Conservation (phyloP, 495 filamentous ascomycete genomes). For the Penicillium angulare region DNA sequence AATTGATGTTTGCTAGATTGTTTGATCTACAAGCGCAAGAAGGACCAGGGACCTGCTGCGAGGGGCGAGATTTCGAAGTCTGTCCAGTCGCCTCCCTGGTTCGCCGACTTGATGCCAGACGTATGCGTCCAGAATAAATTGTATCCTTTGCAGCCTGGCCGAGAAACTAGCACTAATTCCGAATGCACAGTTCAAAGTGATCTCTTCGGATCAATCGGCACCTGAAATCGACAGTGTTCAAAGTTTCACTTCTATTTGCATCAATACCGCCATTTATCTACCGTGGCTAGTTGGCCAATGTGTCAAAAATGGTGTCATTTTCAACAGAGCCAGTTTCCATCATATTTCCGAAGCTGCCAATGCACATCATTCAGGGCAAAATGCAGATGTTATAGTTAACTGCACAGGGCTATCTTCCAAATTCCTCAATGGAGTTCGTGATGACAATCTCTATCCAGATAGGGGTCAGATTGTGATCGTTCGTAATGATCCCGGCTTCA, state of each 20-base stretch:
- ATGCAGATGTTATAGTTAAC: conserved; percentile 74
- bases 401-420: conserved; percentile 74
- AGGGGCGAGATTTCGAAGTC: not conserved
- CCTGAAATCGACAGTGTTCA: conserved; percentile 64
- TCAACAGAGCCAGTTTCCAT: conserved; percentile 56
- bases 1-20: not conserved
- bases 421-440: conserved; percentile 76
- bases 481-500: conserved; percentile 69
- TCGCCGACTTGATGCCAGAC: not conserved
- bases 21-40: not conserved
- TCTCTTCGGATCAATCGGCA: conserved; percentile 56
- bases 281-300: conserved; percentile 81
- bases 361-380: conserved; percentile 53
- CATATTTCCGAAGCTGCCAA: conserved; percentile 67
- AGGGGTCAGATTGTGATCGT: conserved; percentile 87
- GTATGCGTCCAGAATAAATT: not conserved
- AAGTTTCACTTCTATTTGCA: conserved; percentile 79
- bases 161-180: not conserved
- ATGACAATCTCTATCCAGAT: conserved; percentile 66
- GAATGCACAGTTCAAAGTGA: conserved; percentile 4
- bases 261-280: conserved; percentile 86
- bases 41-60: not conserved
- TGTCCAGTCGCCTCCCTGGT: not conserved
- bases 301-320: conserved; percentile 61
- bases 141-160: not conserved